Conservation (phyloP, 75 land plant species). For the Sequoiadendron giganteum region DNA sequence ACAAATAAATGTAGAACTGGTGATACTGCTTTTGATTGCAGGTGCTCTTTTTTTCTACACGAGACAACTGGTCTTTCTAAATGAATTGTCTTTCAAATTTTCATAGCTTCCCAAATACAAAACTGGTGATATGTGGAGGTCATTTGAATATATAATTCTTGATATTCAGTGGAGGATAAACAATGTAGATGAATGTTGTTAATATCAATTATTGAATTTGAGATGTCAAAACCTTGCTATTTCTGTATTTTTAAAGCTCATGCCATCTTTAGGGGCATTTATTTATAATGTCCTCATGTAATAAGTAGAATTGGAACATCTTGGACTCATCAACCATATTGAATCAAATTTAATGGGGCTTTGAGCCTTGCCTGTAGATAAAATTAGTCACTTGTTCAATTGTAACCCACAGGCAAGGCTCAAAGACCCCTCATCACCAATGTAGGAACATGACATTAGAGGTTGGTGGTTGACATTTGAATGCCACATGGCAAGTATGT, state of each 20-base stretch:
- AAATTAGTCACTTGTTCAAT: too few relatives aligned
- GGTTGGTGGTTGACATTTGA: too few relatives aligned
- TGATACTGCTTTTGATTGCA: neutral
- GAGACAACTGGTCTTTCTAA: neutral
- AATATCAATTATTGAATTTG: neutral
- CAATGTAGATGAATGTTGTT: neutral
- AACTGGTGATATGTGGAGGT: neutral
- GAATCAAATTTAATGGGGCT: neutral
- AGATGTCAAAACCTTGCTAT: too few relatives aligned
- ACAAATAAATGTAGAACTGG: neutral
- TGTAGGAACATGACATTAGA: too few relatives aligned
- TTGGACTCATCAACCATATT: neutral
- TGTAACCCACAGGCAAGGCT: too few relatives aligned
- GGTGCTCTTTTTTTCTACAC: neutral
- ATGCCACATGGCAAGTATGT: too few relatives aligned
- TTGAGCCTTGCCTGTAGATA: neutral
- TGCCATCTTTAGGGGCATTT: neutral
- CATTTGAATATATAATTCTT: neutral
- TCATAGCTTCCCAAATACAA: too few relatives aligned
- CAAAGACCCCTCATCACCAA: too few relatives aligned
- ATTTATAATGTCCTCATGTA: neutral
- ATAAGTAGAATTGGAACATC: neutral
- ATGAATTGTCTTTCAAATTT: neutral
- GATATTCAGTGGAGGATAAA: too few relatives aligned
- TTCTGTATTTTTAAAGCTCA: neutral